phyloP scores from a whole-genome alignment of 2,329 filamentous ascomycete species.

The Huntiella savannae region DNA sequence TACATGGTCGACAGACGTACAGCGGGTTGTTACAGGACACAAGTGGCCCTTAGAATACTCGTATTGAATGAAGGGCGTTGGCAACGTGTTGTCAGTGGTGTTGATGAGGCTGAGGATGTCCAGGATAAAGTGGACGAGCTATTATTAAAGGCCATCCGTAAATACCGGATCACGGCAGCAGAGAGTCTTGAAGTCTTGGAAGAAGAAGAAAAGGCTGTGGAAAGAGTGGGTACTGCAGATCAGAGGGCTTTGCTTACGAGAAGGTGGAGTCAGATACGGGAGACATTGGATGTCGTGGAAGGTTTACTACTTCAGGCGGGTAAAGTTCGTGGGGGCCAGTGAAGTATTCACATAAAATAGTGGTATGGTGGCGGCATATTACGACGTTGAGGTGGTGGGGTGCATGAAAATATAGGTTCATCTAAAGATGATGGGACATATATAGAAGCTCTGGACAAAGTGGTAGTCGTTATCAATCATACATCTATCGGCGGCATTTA shows the following conservation, averaged over 20 bases:
- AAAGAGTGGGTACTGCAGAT: conserved; percentile 17
- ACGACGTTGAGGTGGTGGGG: too few relatives aligned
- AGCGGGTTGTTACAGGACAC: conserved; percentile 33
- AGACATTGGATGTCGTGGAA: conserved; percentile 11
- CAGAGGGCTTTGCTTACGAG: conserved; percentile 19
- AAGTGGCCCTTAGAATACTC: conserved; percentile 29
- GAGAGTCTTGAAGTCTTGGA: conserved; percentile 18
- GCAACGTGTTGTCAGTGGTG: conserved; percentile 25
- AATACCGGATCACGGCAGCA: conserved; percentile 16
- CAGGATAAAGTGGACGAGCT: conserved; percentile 20
- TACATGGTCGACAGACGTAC: conserved; percentile 31
- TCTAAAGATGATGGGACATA: not conserved
- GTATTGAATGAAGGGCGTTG: conserved; percentile 24
- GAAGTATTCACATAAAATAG: not conserved
- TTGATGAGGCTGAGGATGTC: conserved; percentile 26
- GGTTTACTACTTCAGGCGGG: not conserved
- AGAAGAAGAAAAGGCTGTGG: conserved; percentile 17
- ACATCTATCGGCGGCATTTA: too few relatives aligned
- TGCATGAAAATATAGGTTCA: not conserved
- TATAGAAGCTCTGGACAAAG: not conserved
- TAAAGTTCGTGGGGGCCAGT: not conserved
- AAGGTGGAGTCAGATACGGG: conserved; percentile 26
- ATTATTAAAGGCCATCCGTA: conserved; percentile 21
- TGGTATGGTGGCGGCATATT: not conserved
- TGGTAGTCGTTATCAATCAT: too few relatives aligned